Base-by-base conservation (phyloP, 345 rosid genomes). In the Arabis alpina region DNA sequence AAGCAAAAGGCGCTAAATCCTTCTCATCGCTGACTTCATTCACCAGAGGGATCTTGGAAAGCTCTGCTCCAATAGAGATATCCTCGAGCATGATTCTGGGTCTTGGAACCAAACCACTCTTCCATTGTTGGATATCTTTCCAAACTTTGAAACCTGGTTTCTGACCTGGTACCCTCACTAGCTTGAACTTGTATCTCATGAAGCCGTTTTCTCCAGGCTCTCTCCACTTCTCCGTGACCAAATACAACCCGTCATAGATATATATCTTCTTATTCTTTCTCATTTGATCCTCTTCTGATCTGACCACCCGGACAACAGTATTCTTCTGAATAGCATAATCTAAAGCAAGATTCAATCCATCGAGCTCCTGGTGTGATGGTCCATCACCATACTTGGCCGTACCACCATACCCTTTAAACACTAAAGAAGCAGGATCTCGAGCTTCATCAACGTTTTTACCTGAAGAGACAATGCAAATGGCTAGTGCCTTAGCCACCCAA, bases 341-440 rank as follows among this genome's bases (percentile, higher is more conserved):
- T 37, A 86, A 66, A 27, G 86, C 83, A 59, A 82, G 87, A 73
- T 86, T 86, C 19, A 88, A 34, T 1, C 4, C 0, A 0, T 14
- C n/a, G 2, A 55, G 27, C 5, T 9, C 15, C 0, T 88, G 89
- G 71, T 86, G 87, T 8, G 76, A 51, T 44, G 67, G 77, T 34
- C 19, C 61, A 48, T 53, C 10, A 48, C 41, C 2, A 47, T 3
- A 62, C 44, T 67, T 75, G 23, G 24, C 52, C 4, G 56, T 74
- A 25, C 94, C 88, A 34, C 91, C 94, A 41, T 82, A 83, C 7
- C 92, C 88, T 55, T 81, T 83, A 52, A 77, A 81, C 42, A 85
- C 69, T 54, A 89, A 63, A 10, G 73, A 81, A 52, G 81, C 76
- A 16, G 44, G 71, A 48, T 87, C 85, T 4, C 82, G 84, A 6